phyloP scores from a whole-genome alignment of 208 protist genomes.

The Crithidia thermophila region DNA sequence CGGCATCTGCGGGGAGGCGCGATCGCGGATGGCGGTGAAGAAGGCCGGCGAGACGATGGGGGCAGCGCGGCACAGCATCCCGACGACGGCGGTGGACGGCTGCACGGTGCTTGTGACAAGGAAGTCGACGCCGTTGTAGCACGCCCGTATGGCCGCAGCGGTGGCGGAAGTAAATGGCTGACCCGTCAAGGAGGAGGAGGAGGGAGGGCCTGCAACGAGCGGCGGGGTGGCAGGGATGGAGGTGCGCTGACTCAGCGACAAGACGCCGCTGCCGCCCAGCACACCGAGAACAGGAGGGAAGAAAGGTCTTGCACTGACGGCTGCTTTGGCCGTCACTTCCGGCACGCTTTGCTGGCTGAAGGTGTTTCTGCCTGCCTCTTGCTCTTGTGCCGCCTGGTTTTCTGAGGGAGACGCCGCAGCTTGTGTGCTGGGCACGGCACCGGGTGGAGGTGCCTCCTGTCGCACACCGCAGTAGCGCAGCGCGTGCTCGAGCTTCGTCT shows the following conservation, averaged over 20 bases:
- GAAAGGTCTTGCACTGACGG: no score
- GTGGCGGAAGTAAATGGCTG: not conserved
- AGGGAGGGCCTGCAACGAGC: not conserved
- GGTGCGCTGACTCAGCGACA: constrained; percentile 18
- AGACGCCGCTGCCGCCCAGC: constrained; percentile 12
- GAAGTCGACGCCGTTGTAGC: constrained; percentile 29
- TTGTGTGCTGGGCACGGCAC: no score
- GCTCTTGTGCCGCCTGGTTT: no score
- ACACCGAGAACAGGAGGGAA: not conserved
- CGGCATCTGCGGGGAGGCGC: constrained; percentile 47
- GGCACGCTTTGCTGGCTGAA: constrained; percentile 6
- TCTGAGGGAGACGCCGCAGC: not conserved
- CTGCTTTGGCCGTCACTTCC: no score
- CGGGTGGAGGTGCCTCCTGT: constrained; percentile 8
- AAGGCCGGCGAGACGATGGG: constrained; percentile 69
- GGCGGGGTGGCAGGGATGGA: constrained; percentile 26
- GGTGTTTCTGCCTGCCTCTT: constrained; percentile 3
- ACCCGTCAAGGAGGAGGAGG: not conserved
- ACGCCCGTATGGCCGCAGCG: not conserved
- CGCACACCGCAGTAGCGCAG: constrained; percentile 58
- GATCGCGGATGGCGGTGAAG: constrained; percentile 48
- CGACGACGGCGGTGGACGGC: constrained; percentile 57
- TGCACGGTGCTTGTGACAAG: constrained; percentile 42
- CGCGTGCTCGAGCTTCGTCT: constrained; percentile 47
- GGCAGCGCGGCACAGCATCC: constrained; percentile 55